Base-by-base conservation (phyloP, 192 early-diverging fungal genomes). In the Backusella luteola region DNA sequence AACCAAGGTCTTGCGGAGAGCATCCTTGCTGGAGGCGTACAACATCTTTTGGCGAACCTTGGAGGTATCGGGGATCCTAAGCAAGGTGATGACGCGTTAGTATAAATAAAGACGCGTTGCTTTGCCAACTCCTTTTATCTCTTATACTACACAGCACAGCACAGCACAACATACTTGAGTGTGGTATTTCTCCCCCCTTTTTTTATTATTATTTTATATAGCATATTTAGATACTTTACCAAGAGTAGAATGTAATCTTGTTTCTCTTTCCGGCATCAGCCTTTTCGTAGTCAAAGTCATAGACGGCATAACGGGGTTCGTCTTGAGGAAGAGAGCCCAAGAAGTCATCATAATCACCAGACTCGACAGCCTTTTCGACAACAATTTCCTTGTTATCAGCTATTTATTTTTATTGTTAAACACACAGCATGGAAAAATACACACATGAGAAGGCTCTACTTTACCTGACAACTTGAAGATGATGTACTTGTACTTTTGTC, bases 31-130 rank as follows among this genome's bases (percentile, higher is more conserved):
- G 38, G 93, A 89, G 32, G 96, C 89, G 85, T 97, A 97, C 77
- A 96, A 63, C 96, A 98, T 98, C 90, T 96, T 96, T 80, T 85
- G 71, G 80, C 88, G 90, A 74, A 97, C 84, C 77, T 86, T 90
- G 34, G 94, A 86, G 5, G 69, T 83, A 73, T 96, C 95, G 32
- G 96, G 96, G 39, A 91, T 84, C 93, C 93, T 94, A 81, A 56
- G 14, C 14, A 70, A 9, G 32, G 32, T 0, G 32, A 70, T 26
- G 12, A 71, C n/a, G 39, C 29, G 23, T 46, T 26, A 34, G 8
- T 21, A 44, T 29, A 49, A 49, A n/a, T 6, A 49, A 44, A 49
- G 19, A 49, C 29, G 12, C 49, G 53, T 38, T 39, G 38, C 38
- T 39, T 3, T 39, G 11, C 9, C 38, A 39, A 34, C 46, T 44